phyloP scores from a whole-genome alignment of 495 filamentous ascomycete genomes.

The Podospora australis region DNA sequence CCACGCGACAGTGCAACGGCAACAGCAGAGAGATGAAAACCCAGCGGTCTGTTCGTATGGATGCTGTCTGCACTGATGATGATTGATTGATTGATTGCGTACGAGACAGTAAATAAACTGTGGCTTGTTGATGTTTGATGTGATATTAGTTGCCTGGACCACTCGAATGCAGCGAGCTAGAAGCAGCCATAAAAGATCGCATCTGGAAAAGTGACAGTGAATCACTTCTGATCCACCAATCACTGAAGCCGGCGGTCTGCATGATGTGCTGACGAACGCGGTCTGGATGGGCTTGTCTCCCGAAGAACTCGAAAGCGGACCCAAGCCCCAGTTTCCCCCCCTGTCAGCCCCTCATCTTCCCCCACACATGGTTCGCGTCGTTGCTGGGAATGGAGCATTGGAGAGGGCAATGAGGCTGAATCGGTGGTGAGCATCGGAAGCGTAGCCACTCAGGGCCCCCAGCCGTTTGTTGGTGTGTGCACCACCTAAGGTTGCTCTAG shows the following conservation, averaged over 20 bases:
- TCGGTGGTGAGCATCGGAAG: slow-evolving; percentile 17
- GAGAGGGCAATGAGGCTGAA: slow-evolving; percentile 34
- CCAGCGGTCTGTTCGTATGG: too few species aligned
- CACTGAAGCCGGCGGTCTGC: slow-evolving; percentile 2
- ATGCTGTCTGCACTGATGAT: too few species aligned
- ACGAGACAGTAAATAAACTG: too few species aligned
- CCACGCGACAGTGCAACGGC: not conserved
- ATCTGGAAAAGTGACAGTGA: too few species aligned
- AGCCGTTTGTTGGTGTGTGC: slow-evolving; percentile 10
- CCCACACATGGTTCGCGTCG: slow-evolving; percentile 6
- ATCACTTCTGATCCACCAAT: too few species aligned
- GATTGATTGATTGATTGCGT: too few species aligned
- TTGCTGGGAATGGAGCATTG: slow-evolving; percentile 6
- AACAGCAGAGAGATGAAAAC: too few species aligned
- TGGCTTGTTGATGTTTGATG: too few species aligned
- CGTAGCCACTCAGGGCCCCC: too few species aligned
- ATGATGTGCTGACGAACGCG: slow-evolving; percentile 14
- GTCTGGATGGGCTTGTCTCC: slow-evolving; percentile 6
- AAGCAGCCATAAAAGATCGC: not conserved
- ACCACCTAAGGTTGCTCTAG: too few species aligned
- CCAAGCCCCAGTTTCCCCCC: slow-evolving; percentile 8
- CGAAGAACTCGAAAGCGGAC: not conserved
- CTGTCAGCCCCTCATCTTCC: slow-evolving; percentile 11
- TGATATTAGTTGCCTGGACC: too few species aligned
- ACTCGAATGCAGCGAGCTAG: not conserved